Percentiles rank a stretch among this genome's conserved stretches.
phyloP scores from a whole-genome alignment of 2,329 filamentous ascomycete species.

The Akanthomyces uredinophilus region DNA sequence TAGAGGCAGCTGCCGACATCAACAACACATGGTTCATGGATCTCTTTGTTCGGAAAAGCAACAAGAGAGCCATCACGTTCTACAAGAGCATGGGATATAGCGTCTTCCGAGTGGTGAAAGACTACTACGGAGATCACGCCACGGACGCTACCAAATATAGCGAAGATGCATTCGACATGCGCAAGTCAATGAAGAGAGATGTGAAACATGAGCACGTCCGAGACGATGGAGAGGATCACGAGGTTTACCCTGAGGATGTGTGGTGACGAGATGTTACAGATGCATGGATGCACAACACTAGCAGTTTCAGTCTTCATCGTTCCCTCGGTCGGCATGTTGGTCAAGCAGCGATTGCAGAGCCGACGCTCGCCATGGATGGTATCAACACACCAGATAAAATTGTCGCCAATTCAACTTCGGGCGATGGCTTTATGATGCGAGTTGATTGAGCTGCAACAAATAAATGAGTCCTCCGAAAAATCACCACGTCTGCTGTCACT shows the following conservation, averaged over 20 bases:
- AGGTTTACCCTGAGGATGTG: constrained; percentile 78
- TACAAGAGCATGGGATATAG: constrained; percentile 91
- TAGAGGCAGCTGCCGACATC: constrained; percentile 77
- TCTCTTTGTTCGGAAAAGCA: constrained; percentile 85
- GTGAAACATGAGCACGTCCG: constrained; percentile 69
- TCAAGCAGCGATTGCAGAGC: no score
- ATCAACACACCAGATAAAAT: background rate
- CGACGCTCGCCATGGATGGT: no score
- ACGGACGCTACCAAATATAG: constrained; percentile 55
- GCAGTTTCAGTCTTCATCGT: background rate
- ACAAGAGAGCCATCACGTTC: constrained; percentile 78
- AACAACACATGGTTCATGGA: constrained; percentile 93
- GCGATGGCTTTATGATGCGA: background rate
- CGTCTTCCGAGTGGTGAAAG: constrained; percentile 80
- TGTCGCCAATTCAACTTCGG: background rate
- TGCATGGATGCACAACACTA: background rate
- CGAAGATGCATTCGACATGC: constrained; percentile 96
- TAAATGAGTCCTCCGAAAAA: background rate
- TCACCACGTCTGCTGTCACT: no score
- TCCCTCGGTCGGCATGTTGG: no score
- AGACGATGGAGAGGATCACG: constrained; percentile 71
- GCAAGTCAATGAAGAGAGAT: constrained; percentile 71
- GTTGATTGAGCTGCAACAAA: background rate
- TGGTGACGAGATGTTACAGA: constrained; percentile 48
- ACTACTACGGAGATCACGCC: constrained; percentile 88